phyloP scores from a whole-genome alignment of 1,284 basidiomycete genomes.

The Cutaneotrichosporon sp. region DNA sequence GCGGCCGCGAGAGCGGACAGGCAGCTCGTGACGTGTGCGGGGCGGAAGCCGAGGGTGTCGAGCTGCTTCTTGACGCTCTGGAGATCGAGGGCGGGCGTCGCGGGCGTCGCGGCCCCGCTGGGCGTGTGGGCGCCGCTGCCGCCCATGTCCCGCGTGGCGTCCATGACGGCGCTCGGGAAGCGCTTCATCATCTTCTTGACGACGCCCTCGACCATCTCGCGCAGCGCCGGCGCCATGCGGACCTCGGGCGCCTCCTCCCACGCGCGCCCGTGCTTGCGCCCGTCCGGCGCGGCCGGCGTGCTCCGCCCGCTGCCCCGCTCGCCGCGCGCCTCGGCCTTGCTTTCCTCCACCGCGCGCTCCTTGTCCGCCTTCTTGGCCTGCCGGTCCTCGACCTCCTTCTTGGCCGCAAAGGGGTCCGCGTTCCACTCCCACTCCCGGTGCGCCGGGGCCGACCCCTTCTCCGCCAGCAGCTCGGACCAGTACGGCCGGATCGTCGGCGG shows the following conservation, averaged over 20 bases:
- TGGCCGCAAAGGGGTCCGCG: constrained; percentile 79
- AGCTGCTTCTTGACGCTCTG: constrained; percentile 44
- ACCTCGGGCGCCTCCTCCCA: constrained; percentile 77
- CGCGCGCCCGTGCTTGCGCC: constrained; percentile 54
- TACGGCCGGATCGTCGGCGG: constrained; percentile 80
- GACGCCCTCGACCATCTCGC: constrained; percentile 78
- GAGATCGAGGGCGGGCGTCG: constrained; percentile 33
- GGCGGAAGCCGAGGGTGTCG: constrained; percentile 53
- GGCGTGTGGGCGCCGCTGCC: constrained; percentile 29
- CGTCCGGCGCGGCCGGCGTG: constrained; percentile 23
- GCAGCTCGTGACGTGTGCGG: constrained; percentile 52
- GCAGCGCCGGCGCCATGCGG: constrained; percentile 72
- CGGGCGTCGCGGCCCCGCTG: constrained; percentile 7
- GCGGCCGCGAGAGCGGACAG: constrained; percentile 46
- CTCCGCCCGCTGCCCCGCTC: constrained; percentile 58
- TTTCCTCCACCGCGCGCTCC: constrained; percentile 24
- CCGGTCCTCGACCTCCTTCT: constrained; percentile 65
- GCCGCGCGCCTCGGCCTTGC: constrained; percentile 50
- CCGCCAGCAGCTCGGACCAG: constrained; percentile 72
- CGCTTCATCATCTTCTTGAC: constrained; percentile 65
- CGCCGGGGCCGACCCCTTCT: constrained; percentile 67
- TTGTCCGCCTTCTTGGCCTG: constrained; percentile 59
- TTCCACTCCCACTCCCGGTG: constrained; percentile 83
- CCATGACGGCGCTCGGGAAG: constrained; percentile 53
- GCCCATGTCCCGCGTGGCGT: constrained; percentile 48